Evolutionary conservation across 495 filamentous ascomycete species (phyloP), one percentile per base, ranked within the genome.

Genomic region (Copromyces sp.): DNA sequence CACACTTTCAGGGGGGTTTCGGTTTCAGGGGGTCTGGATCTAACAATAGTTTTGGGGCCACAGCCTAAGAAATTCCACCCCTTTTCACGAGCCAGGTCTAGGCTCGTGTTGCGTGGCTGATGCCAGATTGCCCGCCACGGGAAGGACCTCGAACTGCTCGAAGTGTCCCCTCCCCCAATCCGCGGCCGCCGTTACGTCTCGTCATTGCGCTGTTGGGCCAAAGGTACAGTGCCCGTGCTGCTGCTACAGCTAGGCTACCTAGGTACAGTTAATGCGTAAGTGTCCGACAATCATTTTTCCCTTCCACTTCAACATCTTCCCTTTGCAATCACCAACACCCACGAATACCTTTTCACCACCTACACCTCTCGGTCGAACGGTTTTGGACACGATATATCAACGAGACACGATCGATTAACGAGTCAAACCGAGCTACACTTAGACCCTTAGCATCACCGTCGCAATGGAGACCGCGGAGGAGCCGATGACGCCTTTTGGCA

Each of bases 401-500:
- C 53, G 53, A 65, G 53, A 35, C 53, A 37, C 53, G 53, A 65
- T 65, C 53, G 14, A 35, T 65, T 4, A 35, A 65, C 53, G 29
- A 65, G 35, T 14, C 14, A 35, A 65, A 65, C 14, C 29, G 53
- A 65, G 3, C 29, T 65, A 35, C 53, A 65, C 6, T 65, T 35
- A 65, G 2, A 35, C 53, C 53, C 53, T 20, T 42, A 40, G 5
- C 29, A 39, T 39, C 12, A 45, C 17, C 59, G 72, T 70, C 68
- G 47, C 24, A 47, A 80, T 80, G 79, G 78, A 80, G 24, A 69
- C 69, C 69, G 42, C 69, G 24, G 78, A 78, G 14, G 78, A 80
- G 70, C 78, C 75, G 35, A 73, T 69, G 39, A 77, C 79, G 77
- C 78, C 79, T 17, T 80, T 80, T 44, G 76, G 78, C 75, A 72